Evolutionary conservation across 495 filamentous ascomycete species (phyloP).

Genomic region (Hypoxylon rickii): DNA sequence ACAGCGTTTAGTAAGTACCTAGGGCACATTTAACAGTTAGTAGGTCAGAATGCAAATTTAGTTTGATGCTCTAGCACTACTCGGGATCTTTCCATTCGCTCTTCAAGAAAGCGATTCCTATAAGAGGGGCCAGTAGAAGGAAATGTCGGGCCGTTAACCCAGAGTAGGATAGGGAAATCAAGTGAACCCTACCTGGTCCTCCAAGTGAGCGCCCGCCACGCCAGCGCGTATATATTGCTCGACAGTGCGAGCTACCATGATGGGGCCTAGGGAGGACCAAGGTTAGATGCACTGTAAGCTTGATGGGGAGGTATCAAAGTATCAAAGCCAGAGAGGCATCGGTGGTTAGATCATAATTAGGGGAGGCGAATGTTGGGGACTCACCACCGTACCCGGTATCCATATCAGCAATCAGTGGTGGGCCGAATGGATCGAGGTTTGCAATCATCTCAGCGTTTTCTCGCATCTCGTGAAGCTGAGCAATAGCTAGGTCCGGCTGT

Average conservation of each 20-base stretch:
- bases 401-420: slow-evolving; percentile 68
- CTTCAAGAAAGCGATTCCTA: no score
- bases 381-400: slow-evolving; percentile 65
- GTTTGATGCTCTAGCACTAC: no score
- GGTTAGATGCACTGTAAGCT: not conserved
- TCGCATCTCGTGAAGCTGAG: slow-evolving; percentile 65
- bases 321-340: not conserved
- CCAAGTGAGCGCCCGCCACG: slow-evolving; percentile 70
- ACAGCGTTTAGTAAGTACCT: slow-evolving; percentile 61
- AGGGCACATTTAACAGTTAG: no score
- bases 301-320: not conserved
- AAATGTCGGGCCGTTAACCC: no score
- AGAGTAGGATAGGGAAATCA: not conserved
- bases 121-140: not conserved
- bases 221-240: slow-evolving; percentile 65
- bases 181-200: slow-evolving; percentile 62
- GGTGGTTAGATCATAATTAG: no score
- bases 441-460: slow-evolving; percentile 70
- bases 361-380: no score
- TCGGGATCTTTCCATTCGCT: no score
- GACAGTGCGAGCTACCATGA: slow-evolving; percentile 65
- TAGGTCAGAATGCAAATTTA: no score
- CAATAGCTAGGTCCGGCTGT: slow-evolving; percentile 65
- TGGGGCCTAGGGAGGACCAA: slow-evolving; percentile 45
- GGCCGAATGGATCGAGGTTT: slow-evolving; percentile 58